Conservation (phyloP, 2,329 filamentous ascomycete species). For the Neonectria magnoliae region DNA sequence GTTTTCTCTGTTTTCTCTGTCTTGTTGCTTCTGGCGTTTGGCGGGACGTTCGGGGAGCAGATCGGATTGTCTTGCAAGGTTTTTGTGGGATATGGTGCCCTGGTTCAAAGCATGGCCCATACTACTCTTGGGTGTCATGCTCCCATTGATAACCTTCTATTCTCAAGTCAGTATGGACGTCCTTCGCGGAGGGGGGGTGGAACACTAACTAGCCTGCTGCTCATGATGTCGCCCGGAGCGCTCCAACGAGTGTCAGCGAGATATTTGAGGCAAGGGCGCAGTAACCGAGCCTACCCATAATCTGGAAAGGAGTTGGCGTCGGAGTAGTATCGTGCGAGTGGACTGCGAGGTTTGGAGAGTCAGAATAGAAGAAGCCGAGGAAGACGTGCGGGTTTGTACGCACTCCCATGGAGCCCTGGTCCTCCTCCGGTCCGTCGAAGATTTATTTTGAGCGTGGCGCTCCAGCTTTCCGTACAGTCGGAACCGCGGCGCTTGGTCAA, state of each 20-base stretch:
- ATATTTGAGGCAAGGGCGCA: conserved; percentile 16
- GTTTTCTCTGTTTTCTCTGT: background rate
- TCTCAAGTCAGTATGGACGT: conserved; percentile 22
- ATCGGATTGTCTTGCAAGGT: conserved; percentile 2
- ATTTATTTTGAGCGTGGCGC: conserved; percentile 34
- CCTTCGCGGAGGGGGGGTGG: background rate
- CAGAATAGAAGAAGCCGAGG: conserved; percentile 25
- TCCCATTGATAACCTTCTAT: conserved; percentile 39
- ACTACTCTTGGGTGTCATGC: conserved; percentile 35
- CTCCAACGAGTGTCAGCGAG: conserved; percentile 39
- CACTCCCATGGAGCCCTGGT: conserved; percentile 46
- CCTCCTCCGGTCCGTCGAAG: conserved; percentile 34
- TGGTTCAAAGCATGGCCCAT: conserved; percentile 16
- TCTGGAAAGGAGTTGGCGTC: conserved; percentile 53
- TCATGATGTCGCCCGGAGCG: conserved; percentile 37
- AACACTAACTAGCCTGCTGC: conserved; percentile 39
- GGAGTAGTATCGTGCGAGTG: conserved; percentile 49
- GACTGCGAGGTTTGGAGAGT: conserved; percentile 38
- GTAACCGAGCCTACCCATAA: conserved; percentile 50
- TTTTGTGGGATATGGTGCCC: background rate
- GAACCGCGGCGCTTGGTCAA: conserved; percentile 23
- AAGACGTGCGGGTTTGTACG: conserved; percentile 30
- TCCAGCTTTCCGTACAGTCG: conserved; percentile 43
- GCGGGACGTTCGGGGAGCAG: conserved; percentile 24
- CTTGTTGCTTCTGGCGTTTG: conserved; percentile 38